Percentiles rank a stretch among this genome's conserved stretches.
Evolutionary conservation across 192 early-diverging fungal genomes (phyloP).

Genomic region (Podila clonocystis): DNA sequence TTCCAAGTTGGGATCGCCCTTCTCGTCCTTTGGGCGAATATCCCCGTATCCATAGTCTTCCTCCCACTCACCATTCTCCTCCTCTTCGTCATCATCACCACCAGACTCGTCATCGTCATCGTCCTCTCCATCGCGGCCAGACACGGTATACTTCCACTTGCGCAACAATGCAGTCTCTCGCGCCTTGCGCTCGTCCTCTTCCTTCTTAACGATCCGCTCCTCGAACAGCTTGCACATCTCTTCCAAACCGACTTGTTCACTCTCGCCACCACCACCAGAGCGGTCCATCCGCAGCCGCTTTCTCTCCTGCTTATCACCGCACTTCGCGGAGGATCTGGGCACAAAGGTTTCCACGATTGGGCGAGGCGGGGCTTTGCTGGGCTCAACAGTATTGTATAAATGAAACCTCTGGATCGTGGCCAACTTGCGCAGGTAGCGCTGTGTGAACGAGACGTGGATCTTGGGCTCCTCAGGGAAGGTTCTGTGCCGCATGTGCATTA

Average conservation of each 20-base stretch:
- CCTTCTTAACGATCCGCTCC: background rate
- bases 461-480: background rate
- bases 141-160: too few species aligned
- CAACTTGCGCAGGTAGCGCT: background rate
- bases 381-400: background rate
- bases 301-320: background rate
- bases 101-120: too few species aligned
- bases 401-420: background rate
- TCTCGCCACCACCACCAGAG: background rate
- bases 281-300: background rate
- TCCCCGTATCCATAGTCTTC: too few species aligned
- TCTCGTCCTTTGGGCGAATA: background rate
- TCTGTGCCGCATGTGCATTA: background rate
- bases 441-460: background rate
- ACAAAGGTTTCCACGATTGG: background rate
- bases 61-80: too few species aligned
- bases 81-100: too few species aligned
- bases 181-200: too few species aligned
- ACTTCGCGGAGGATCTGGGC: background rate
- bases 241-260: background rate
- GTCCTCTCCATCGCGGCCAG: too few species aligned
- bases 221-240: background rate
- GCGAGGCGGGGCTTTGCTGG: background rate
- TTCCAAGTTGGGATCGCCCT: background rate
- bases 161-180: too few species aligned